phyloP scores from a whole-genome alignment of 768 basidiomycete species.

The Rhodotorula babjevae region DNA sequence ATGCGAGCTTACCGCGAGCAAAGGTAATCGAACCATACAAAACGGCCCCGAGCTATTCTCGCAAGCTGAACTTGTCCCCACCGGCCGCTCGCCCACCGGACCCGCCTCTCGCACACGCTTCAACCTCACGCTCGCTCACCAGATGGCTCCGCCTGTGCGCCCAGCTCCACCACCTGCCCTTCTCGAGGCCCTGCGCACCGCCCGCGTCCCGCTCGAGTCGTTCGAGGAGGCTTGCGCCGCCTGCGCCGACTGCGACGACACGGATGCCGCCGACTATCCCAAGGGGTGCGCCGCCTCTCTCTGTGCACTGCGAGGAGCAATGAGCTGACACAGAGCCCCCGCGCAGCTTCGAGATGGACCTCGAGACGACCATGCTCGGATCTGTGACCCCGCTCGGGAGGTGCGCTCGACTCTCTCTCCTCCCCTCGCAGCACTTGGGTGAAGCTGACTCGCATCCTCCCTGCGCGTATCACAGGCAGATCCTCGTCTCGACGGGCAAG shows the following conservation, averaged over 20 bases:
- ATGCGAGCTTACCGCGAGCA: no score
- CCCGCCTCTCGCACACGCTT: not conserved
- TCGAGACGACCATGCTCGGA: conserved; percentile 75
- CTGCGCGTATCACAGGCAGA: conserved; percentile 49
- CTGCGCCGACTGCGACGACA: conserved; percentile 68
- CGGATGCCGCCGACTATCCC: conserved; percentile 51
- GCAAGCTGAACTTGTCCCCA: no score
- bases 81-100: not conserved
- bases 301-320: conserved; percentile 19
- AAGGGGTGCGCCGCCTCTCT: conserved; percentile 39
- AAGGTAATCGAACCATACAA: no score
- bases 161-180: not conserved
- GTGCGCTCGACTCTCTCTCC: conserved; percentile 46
- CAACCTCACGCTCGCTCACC: no score
- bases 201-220: conserved; percentile 57
- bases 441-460: no score
- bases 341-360: conserved; percentile 77
- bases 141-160: not conserved
- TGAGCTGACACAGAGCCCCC: conserved; percentile 30
- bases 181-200: conserved; percentile 53
- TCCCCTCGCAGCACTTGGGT: not conserved
- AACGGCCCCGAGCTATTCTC: no score
- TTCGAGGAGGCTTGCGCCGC: conserved; percentile 64
- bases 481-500: conserved; percentile 84
- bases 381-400: conserved; percentile 76